Evolutionary conservation across 2,329 filamentous ascomycete genomes (phyloP).

Genomic region (Aspergillus neoniger): DNA sequence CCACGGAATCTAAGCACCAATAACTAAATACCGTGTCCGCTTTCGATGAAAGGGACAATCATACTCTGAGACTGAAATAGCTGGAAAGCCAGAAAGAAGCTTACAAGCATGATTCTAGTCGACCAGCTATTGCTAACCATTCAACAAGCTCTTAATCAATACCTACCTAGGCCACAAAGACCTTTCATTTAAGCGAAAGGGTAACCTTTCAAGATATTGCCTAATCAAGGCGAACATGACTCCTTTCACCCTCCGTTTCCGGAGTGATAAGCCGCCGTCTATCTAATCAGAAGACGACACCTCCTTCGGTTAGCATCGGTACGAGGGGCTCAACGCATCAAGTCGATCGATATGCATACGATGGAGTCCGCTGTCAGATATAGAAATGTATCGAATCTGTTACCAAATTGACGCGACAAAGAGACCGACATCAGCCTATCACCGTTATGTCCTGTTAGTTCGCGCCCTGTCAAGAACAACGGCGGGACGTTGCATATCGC

Average conservation of each 20-base stretch:
- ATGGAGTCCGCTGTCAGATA: not conserved
- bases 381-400: not conserved
- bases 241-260: not conserved
- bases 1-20: no score
- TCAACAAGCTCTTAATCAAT: no score
- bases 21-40: no score
- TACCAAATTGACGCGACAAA: not conserved
- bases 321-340: not conserved
- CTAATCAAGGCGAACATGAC: not conserved
- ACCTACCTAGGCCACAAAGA: no score
- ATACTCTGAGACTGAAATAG: no score
- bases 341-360: not conserved
- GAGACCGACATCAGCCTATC: not conserved
- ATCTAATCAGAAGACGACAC: not conserved
- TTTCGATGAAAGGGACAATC: no score
- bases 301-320: not conserved
- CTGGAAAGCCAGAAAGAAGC: no score
- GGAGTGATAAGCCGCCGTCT: not conserved
- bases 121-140: no score
- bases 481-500: not conserved
- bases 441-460: not conserved
- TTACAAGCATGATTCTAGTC: no score
- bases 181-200: not conserved
- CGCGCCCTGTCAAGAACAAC: not conserved
- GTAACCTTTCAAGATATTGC: not conserved